phyloP scores from a whole-genome alignment of 352 stramenopile species.

The Blastocystis hominis region DNA sequence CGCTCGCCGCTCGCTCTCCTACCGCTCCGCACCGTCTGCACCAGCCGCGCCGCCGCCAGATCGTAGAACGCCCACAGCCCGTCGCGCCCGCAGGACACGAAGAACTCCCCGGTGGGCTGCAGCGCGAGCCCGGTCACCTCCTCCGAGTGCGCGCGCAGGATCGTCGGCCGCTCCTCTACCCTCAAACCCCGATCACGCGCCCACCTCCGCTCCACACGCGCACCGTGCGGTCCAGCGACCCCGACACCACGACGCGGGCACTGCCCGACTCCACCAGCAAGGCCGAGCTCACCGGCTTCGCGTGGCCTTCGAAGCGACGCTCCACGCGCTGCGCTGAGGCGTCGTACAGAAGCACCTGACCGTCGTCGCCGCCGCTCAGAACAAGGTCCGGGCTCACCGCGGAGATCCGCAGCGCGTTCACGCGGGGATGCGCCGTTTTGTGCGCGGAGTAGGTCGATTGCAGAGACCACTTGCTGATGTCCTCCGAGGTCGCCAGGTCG shows the following conservation, averaged over 20 bases:
- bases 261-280: conserved; percentile 67
- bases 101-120: conserved; percentile 72
- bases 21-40: conserved; percentile 5
- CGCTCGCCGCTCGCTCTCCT: neutral
- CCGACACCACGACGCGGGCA: conserved; percentile 69
- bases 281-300: conserved; percentile 72
- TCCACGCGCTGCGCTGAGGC: conserved; percentile 64
- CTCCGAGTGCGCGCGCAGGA: conserved; percentile 5
- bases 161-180: conserved; percentile 36
- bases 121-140: conserved; percentile 68
- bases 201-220: conserved; percentile 34
- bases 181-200: conserved; percentile 23
- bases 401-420: conserved; percentile 62
- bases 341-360: conserved; percentile 66
- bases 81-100: conserved; percentile 71
- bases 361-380: conserved; percentile 65
- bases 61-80: conserved; percentile 75
- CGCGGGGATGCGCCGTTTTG: conserved; percentile 64
- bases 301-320: conserved; percentile 71
- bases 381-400: conserved; percentile 60
- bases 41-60: conserved; percentile 61
- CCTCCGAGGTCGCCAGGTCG: conserved; percentile 59
- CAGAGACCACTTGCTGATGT: conserved; percentile 33
- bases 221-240: conserved; percentile 71
- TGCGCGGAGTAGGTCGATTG: conserved; percentile 61